These are phyloP conservation scores for Xylaria cubensis DNA, from an alignment of 495 filamentous ascomycete genomes.

Conservation along the genomic window DNA sequence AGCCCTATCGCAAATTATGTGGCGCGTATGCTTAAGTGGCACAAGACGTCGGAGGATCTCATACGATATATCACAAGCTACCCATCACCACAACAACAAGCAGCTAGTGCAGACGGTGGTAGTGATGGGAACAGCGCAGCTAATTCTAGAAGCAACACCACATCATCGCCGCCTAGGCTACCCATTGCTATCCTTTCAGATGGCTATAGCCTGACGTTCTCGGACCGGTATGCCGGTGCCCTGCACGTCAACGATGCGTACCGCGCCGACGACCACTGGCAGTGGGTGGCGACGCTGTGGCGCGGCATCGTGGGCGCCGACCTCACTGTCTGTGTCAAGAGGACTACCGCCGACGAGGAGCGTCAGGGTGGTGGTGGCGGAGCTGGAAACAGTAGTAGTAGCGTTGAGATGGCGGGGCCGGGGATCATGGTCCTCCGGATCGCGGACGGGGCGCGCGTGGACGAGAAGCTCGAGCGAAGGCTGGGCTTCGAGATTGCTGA, in stretches of 20 bases:
- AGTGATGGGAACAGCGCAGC: constrained; percentile 19
- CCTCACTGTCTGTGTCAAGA: constrained; percentile 75
- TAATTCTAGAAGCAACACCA: constrained; percentile 3
- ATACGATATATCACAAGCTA: constrained; percentile 62
- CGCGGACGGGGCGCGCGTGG: constrained; percentile 52
- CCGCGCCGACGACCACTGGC: constrained; percentile 89
- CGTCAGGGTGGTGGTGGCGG: background rate
- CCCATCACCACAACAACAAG: constrained; percentile 24
- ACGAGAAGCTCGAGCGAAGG: constrained; percentile 71
- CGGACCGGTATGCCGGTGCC: constrained; percentile 72
- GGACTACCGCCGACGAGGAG: constrained; percentile 29
- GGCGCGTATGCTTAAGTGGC: constrained; percentile 74
- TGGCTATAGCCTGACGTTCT: constrained; percentile 76
- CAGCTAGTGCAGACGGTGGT: constrained; percentile 11
- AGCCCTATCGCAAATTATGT: constrained; percentile 69
- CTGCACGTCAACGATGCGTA: constrained; percentile 81
- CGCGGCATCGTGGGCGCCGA: constrained; percentile 85
- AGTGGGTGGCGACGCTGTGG: constrained; percentile 97
- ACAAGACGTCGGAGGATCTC: constrained; percentile 71
- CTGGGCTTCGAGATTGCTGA: constrained; percentile 85
- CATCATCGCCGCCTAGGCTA: constrained; percentile 29
- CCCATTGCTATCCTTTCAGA: constrained; percentile 75
- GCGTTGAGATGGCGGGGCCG: constrained; percentile 59
- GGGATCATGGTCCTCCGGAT: constrained; percentile 49
- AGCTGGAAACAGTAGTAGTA: constrained; percentile 31